Base-by-base conservation (phyloP, 208 protist species). In the Acanthamoeba lenticulata region DNA sequence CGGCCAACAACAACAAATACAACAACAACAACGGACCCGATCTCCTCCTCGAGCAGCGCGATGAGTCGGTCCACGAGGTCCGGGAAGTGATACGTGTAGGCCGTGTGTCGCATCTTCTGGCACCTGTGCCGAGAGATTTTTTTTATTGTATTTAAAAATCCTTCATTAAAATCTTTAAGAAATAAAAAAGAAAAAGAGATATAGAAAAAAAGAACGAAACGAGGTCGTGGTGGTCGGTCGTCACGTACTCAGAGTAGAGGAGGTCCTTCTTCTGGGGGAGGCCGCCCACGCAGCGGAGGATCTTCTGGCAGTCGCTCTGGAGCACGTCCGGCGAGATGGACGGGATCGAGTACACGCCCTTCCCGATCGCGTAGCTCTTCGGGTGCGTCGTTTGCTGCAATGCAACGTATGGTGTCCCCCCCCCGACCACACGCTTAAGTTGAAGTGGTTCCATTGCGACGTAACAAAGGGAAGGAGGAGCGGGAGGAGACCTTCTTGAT, bases 281-380 rank as follows among this genome's bases (percentile, higher is more conserved):
- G 24, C 29, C 29, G 15, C 21, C 47, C 45, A 88, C 79, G 44
- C n/a, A 88, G 38, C 79, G 79, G 1, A 88, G 79, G 0, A 62
- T 42, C 81, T 89, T 89, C n/a, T 89, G 44, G 47, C 44, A 62
- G 45, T 89, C 81, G 52, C 34, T 60, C 81, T 89, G 79, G 1
- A 88, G 47, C 15, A 88, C 40, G 44, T 88, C 79, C 7, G 5
- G 45, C 5, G 45, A 62, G n/a, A 88, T 60, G n/a, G 79, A 88
- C n/a, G 79, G 79, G 29, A 88, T 49, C 3, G 19, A 57, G 79
- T 88, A 88, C 29, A 88, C 79, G 47, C 79, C 79, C 47, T 88
- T 88, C 34, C 79, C 79, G 29, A 88, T 88, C n/a, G 79, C 79
- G 79, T 88, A 88, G 34, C 79, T 88, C 44, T 88, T 88, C 17